Evolutionary conservation across 306 rosid species (phyloP), one percentile per base, ranked within the genome.

Genomic region (Inga leiocalycina): DNA sequence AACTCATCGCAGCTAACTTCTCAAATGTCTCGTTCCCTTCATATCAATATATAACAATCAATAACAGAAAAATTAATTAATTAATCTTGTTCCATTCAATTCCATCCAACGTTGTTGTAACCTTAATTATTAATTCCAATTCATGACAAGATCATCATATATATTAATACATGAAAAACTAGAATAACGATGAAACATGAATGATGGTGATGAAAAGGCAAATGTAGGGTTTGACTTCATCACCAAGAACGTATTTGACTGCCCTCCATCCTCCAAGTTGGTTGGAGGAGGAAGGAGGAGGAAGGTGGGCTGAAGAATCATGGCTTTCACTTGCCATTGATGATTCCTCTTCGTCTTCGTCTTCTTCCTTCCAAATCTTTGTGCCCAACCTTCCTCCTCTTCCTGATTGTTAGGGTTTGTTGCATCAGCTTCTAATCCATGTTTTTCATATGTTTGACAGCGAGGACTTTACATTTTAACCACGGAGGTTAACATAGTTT

Each of bases 1-100:
- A 74, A 56, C 97, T 82, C 94, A 91, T 89, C 6, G 93, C 80
- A 10, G 95, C 95, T 91, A 93, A 48, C 80, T 91, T 93, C 91
- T 93, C 93, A 13, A 91, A 91, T 30, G 96, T 88, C 87, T 93
- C 92, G n/a, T 88, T 93, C 27, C 85, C 93, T 93, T 6, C 44
- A 64, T 22, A 54, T 16, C 22, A 19, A 6, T 17, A 54, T 46
- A 17, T 56, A 19, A 6, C 22, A 54, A 1, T 54, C 48, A 57
- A n/a, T 22, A 57, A 57, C 32, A 57, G 4, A 57, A 22, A 39
- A 39, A 39, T 6, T 39, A 39, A 39, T 39, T 39, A 39, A 39
- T 6, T 39, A 5, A 57, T 8, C 32, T 57, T 17, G 19, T 49
- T 0, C 65, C 30, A 10, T 8, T 64, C 19, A 13, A 4, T 62